Evolutionary conservation across 176 grass and related monocot species (phyloP), one percentile per base, ranked within the genome.

Genomic region (Cenchrus fungigraminus): DNA sequence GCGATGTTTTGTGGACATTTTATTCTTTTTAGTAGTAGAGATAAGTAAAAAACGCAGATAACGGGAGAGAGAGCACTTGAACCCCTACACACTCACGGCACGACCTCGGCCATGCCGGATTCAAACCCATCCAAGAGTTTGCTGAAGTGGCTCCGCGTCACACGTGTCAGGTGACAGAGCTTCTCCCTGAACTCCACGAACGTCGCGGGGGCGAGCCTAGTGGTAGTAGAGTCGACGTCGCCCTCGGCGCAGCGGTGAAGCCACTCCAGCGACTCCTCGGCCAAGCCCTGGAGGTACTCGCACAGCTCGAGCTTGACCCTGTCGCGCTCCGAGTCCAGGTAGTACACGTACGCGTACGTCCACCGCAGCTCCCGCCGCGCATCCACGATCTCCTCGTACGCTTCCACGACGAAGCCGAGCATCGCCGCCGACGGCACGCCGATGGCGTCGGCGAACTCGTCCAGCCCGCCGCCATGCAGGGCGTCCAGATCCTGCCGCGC

Each of bases 201-300:
- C 37, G 37, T 40, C 37, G 37, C 37, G 37, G 37, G 37, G 37
- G 37, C 37, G 37, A 40, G 37, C 37, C 37, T 40, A 40, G 37
- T 40, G 37, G 37, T 4, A 40, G 37, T 4, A 40, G 37, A 40
- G 37, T 4, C 37, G 37, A 40, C 37, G 37, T 40, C 4, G 37
- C 4, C 64, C 66, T 82, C 66, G 31, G 12, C 79, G 53, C 37
- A 59, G 12, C 2, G 6, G 65, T 86, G 84, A 8, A 86, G 84
- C 12, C 68, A 47, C 67, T 86, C 84, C 14, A 86, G 67, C 10
- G 20, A n/a, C 1, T 16, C 2, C 56, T 86, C 49, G 8, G 84
- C 84, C 43, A 53, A 7, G 42, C 14, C 43, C 57, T 56, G 76
- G 56, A 80, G 45, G 44, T 60, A 37, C 6, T 73, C 65, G 68